Conservation (phyloP, 2,329 filamentous ascomycete species). For the Fusarium solani-melongenae region DNA sequence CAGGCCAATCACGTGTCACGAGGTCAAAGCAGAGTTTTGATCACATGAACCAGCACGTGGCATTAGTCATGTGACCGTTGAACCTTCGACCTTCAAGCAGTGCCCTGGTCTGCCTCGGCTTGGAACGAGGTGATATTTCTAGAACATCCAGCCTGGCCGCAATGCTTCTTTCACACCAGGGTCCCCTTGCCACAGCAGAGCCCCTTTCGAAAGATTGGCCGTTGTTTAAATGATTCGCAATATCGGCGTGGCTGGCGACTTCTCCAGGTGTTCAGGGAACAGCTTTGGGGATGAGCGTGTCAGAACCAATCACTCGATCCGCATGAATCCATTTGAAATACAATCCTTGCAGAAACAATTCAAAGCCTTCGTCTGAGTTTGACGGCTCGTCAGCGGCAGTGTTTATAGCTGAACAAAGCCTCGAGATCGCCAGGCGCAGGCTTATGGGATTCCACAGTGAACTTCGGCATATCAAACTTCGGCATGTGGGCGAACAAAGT, state of each 20-base stretch:
- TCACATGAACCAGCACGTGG: neutral
- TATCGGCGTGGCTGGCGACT: slow-evolving; percentile 11
- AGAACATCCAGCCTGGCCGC: neutral
- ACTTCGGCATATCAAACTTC: neutral
- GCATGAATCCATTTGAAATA: neutral
- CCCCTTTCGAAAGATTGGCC: slow-evolving; percentile 6
- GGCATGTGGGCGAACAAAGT: neutral
- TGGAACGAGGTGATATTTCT: slow-evolving; percentile 16
- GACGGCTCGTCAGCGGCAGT: neutral
- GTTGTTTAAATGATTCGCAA: slow-evolving; percentile 10
- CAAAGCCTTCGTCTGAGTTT: neutral
- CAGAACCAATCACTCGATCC: neutral
- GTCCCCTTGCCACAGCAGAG: slow-evolving; percentile 1
- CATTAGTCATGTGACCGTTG: neutral
- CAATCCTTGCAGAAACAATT: slow-evolving; percentile 1
- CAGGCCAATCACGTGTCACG: slow-evolving; percentile 29
- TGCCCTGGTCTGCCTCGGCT: slow-evolving; percentile 1
- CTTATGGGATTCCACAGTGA: neutral
- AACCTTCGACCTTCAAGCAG: neutral
- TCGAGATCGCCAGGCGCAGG: slow-evolving; percentile 4
- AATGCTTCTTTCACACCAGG: slow-evolving; percentile 6
- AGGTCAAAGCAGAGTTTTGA: fast-evolving
- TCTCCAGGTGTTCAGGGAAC: slow-evolving; percentile 13
- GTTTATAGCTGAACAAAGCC: neutral
- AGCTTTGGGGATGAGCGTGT: neutral